Base-by-base conservation (phyloP, 1,284 basidiomycete species). In the Phlebopus sp. region DNA sequence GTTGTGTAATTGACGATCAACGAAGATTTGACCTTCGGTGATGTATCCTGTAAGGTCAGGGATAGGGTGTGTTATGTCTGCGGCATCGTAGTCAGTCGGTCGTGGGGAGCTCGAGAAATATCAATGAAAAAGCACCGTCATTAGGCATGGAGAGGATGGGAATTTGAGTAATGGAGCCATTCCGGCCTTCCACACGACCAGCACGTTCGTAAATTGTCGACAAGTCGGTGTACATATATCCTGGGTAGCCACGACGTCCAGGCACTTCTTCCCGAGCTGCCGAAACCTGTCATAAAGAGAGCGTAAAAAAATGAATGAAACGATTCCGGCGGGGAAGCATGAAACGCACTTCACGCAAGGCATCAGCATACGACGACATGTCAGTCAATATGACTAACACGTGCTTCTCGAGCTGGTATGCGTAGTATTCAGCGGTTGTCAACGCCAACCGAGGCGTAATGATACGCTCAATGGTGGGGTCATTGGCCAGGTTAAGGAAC, bases 381-480 rank as follows among this genome's bases (percentile, higher is more conserved):
- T 99, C 97, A 42, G 97, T 99, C 67, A 99, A 76, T 69, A 99
- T 97, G 59, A 98, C 96, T 64, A 99, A 78, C 40, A 99, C 97
- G 75, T 99, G 97, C 77, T 99, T 99, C 78, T 99, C 97, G 51
- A 99, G 79, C 71, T 99, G 96, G 76, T 99, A 99, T 18, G 97
- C 97, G 67, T 97, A 99, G 78, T 99, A 99, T 66, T 99, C 97
- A 53, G 97, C 97, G 6, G 97, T 99, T 17, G 97, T 99, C 56
- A 99, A 77, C 18, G 97, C 97, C 51, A 99, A 79, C 70, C 97
- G 94, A 49, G 97, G 97, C 13, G 97, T 99, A 64, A 99, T 98
- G 73, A 99, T 99, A 75, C 97, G 92, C 71, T 99, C 97, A 69
- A 99, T 99, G 55, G 97, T 99, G n/a, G 97, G 97, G 70, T 99